Evolutionary conservation across 2,329 filamentous ascomycete species (phyloP).

Genomic region (Hymenoscyphus infarciens): DNA sequence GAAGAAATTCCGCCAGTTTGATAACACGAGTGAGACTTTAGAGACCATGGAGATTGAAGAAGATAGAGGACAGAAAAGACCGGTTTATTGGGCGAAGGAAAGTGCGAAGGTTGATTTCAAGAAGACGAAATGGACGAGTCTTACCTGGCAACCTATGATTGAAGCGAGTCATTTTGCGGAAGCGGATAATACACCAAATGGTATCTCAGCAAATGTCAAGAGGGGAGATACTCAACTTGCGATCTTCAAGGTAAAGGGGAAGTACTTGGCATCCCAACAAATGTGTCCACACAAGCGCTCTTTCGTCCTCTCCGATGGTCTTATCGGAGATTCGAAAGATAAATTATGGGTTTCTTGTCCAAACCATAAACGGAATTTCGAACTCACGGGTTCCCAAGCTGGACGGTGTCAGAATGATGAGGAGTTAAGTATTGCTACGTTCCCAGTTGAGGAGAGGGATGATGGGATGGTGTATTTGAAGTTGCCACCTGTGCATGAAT

Average conservation of each 20-base stretch:
- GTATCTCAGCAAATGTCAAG: conserved; percentile 74
- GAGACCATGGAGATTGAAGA: conserved; percentile 66
- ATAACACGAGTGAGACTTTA: conserved; percentile 71
- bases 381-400: conserved; percentile 61
- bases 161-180: conserved; percentile 64
- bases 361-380: conserved; percentile 86
- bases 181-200: conserved; percentile 61
- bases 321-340: conserved; percentile 60
- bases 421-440: conserved; percentile 75
- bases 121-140: conserved; percentile 59
- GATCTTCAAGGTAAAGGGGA: conserved; percentile 76
- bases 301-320: conserved; percentile 82
- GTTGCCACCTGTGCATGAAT: conserved; percentile 74
- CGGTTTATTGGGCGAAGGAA: conserved; percentile 73
- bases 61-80: conserved; percentile 71
- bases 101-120: conserved; percentile 69
- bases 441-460: conserved; percentile 68
- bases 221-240: conserved; percentile 86
- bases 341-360: conserved; percentile 86
- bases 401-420: conserved; percentile 74
- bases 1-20: conserved; percentile 75
- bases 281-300: conserved; percentile 94
- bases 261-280: conserved; percentile 83
- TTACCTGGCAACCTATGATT: conserved; percentile 78
- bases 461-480: conserved; percentile 79